Base-by-base conservation (phyloP, 768 basidiomycete genomes). In the Lentinula lateritia region DNA sequence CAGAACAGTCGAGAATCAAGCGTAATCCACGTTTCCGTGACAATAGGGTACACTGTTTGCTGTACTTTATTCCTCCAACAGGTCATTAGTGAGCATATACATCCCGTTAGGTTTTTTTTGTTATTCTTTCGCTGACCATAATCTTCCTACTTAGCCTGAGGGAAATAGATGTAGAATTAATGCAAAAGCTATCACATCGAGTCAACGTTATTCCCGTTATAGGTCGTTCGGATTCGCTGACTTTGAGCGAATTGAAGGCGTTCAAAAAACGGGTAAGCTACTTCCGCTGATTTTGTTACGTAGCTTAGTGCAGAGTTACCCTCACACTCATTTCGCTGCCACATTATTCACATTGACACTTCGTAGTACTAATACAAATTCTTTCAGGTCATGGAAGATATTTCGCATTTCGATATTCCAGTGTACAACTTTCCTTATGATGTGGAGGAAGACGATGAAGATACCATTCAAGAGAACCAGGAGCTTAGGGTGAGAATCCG, bases 371-470 rank as follows among this genome's bases (percentile, higher is more conserved):
- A 41, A 10, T 10, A 23, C 45, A 8, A 32, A 35, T 6, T 36
- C 13, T 34, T 66, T 18, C 63, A 92, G 90, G 85, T 95, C 63
- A 93, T 93, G 90, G 93, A 96, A 73, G 93, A 96, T 67, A 94
- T 96, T 66, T 88, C 90, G 67, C 79, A 92, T 77, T 93, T 93
- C 73, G 83, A 86, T 61, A 95, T 95, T 66, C 92, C 92, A 1
- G 86, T 95, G 52, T 95, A 94, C 78, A 94, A 94, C 79, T 95
- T 95, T 83, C 93, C 93, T 0, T 95, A 93, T 72, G 93, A 95
- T 67, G 83, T 89, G 4, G 93, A 96, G 68, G 93, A 96, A 74
- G 93, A 96, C 66, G 93, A 95, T 67, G 90, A 93, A 69, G 93
- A 94, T 50, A 95, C 93, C 5, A 90, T 96, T 64, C 81, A 84